Evolutionary conservation across 164 flowering plant genomes (phyloP).

Genomic region (Echeveria elegans): DNA sequence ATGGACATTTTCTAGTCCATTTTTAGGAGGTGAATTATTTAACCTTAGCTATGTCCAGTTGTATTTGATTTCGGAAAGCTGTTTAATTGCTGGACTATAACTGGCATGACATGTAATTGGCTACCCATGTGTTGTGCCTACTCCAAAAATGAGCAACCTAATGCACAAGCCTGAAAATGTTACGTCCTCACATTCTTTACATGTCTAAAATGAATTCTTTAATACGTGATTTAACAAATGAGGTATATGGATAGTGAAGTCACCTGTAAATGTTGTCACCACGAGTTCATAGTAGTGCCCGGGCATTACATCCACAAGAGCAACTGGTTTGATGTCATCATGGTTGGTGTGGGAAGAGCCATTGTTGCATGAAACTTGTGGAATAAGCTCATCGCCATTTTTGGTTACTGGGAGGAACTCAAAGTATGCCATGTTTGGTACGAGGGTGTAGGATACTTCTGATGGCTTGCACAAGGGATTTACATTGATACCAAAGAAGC

Average conservation of each 20-base stretch:
- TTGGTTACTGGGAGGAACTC: slow-evolving; percentile 31
- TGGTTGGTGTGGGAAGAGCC: slow-evolving; percentile 1
- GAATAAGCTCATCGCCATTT: slow-evolving; percentile 8
- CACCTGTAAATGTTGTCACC: slow-evolving; percentile 41
- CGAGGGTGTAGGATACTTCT: slow-evolving; percentile 37
- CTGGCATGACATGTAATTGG: slow-evolving; percentile 1
- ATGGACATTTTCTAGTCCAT: neutral
- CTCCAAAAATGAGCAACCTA: slow-evolving; percentile 2
- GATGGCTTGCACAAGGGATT: slow-evolving; percentile 30
- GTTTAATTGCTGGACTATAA: slow-evolving; percentile 5
- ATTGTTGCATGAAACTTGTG: slow-evolving; percentile 10
- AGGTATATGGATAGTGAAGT: neutral
- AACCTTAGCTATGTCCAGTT: neutral
- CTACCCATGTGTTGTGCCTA: neutral
- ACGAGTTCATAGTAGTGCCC: slow-evolving; percentile 36
- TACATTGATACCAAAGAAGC: slow-evolving; percentile 37
- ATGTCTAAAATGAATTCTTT: neutral
- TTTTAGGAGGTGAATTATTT: neutral
- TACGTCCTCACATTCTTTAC: neutral
- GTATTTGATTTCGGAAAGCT: neutral
- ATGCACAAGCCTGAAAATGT: slow-evolving; percentile 2
- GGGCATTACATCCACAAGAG: slow-evolving; percentile 28
- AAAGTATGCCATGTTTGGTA: slow-evolving; percentile 37
- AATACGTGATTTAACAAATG: neutral
- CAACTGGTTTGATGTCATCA: slow-evolving; percentile 14